Base-by-base conservation (phyloP, 495 filamentous ascomycete species). In the Podospora didyma region DNA sequence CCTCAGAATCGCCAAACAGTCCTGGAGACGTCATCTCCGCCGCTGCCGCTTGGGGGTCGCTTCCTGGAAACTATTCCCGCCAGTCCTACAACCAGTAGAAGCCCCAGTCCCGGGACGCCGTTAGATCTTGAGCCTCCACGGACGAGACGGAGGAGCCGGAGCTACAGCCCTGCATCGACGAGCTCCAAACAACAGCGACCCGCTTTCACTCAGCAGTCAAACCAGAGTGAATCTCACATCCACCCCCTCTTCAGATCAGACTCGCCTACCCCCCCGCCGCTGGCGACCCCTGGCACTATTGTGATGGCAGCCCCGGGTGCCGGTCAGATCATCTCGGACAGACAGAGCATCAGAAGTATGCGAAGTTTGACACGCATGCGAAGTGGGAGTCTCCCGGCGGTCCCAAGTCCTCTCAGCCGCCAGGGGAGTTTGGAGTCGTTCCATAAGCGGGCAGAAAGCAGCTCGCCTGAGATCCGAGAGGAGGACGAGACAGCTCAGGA, bases 171-270 rank as follows among this genome's bases (percentile, higher is more conserved):
- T 14, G 66, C 65, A 10, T 60, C 74, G 16, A 50, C 54, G 14
- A 48, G 58, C 10, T 45, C 54, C 16, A 59, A 48, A 41, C 48
- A 66, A 16, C 67, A 69, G 12, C 68, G 70, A 26, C 62, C 67
- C 3, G 60, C 63, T 20, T 60, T 73, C 49, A 75, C 69, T 12
- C 71, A 71, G 35, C 64, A 71, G 12, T 57, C 64, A 6, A 70
- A 67, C 0, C 63, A 75, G 34, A 80, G 78, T 64, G 87, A 94
- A 67, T 79, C 85, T 14, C 83, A 92, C 63, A 94, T 96, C 55
- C 90, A 96, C 64, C 90, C 90, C 1, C 79, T 96, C 11, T 94
- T 96, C 72, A 82, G 90, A 52, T 84, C 85, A 1, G 86, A 85
- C 60, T 89, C 84, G 44, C 87, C 89, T 0, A 82, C 77, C 0